Conservation (phyloP, 1,139 yeast genomes). For the Taphrina wiesneri region DNA sequence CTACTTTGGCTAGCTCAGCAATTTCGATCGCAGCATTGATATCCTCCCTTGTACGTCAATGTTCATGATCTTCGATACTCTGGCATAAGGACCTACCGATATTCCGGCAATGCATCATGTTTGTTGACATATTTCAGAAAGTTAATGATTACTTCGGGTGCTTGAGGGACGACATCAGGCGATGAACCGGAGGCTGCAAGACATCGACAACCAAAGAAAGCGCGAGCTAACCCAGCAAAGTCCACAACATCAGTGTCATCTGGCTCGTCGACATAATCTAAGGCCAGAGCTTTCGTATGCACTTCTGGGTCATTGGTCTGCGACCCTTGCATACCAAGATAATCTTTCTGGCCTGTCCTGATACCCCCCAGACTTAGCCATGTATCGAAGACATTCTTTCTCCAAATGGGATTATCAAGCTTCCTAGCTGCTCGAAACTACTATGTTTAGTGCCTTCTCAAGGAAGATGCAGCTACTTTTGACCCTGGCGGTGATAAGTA, state of each 20-base stretch:
- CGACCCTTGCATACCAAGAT: neutral
- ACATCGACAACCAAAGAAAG: conserved; percentile 15
- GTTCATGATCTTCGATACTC: neutral
- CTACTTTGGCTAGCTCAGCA: neutral
- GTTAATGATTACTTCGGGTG: conserved; percentile 27
- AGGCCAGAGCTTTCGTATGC: neutral
- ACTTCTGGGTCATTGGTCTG: neutral
- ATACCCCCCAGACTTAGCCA: conserved; percentile 12
- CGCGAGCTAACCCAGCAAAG: conserved; percentile 19
- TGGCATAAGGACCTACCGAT: neutral
- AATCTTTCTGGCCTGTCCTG: conserved; percentile 1
- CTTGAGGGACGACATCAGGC: conserved; percentile 10
- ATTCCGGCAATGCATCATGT: conserved; percentile 25
- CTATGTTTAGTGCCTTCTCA: neutral
- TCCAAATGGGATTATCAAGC: conserved; percentile 13
- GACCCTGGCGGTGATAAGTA: too few species aligned
- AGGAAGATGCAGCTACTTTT: neutral
- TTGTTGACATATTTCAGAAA: conserved; percentile 13
- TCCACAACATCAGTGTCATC: neutral
- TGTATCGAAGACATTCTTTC: conserved; percentile 27
- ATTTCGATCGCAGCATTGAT: conserved; percentile 9
- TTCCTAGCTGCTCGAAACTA: conserved; percentile 15
- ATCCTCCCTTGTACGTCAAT: neutral
- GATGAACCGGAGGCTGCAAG: conserved; percentile 18
- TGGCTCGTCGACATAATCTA: neutral